Evolutionary conservation across 768 basidiomycete species (phyloP).

Genomic region (Lentinula sp.): DNA sequence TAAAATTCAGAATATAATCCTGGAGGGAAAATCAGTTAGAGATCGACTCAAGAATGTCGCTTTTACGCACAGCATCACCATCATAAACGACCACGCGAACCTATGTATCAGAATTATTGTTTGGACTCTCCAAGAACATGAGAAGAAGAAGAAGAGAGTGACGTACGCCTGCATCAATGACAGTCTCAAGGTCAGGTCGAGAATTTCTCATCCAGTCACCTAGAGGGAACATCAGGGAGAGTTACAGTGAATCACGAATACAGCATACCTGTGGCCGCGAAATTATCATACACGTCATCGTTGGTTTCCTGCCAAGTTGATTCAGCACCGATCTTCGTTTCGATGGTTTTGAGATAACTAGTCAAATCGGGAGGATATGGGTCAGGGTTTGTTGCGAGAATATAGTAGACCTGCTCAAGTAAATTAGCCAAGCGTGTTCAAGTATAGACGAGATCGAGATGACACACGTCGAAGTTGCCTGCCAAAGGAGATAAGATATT

Average conservation of each 20-base stretch:
- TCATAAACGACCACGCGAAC: constrained; percentile 31
- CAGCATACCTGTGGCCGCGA: constrained; percentile 37
- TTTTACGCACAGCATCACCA: constrained; percentile 26
- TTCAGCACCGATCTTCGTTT: constrained; percentile 37
- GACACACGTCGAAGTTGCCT: constrained; percentile 47
- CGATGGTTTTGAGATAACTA: constrained; percentile 22
- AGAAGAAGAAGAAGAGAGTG: background rate
- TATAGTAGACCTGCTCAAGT: constrained; percentile 36
- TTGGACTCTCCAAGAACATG: background rate
- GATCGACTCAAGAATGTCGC: background rate
- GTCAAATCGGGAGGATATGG: constrained; percentile 44
- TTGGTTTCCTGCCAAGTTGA: constrained; percentile 35
- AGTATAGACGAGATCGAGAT: background rate
- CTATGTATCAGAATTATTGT: background rate
- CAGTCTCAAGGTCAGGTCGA: constrained; percentile 24
- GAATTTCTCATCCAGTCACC: constrained; percentile 31
- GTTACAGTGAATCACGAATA: constrained; percentile 9
- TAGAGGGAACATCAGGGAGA: background rate
- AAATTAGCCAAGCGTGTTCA: background rate
- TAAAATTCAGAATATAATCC: constrained; percentile 33
- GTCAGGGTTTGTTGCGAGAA: constrained; percentile 37
- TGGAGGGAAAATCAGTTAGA: background rate
- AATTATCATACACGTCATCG: constrained; percentile 38
- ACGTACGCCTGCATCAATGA: constrained; percentile 32
- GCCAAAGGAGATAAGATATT: constrained; percentile 46